phyloP scores from a whole-genome alignment of 208 protist species.

The Leishmania aethiopica region DNA sequence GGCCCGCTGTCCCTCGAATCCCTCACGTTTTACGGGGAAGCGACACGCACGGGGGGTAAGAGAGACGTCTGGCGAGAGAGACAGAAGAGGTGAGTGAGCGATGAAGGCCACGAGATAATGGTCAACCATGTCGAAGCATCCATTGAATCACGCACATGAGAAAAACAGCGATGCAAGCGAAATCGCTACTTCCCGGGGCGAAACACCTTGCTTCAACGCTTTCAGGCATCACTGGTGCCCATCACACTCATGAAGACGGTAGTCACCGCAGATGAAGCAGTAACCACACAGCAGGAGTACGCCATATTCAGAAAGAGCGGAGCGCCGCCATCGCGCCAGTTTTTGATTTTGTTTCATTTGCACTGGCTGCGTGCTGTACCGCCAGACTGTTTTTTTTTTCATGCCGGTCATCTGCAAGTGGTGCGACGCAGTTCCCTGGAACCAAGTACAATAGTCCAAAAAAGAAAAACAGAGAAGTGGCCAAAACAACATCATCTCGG shows the following conservation, averaged over 20 bases:
- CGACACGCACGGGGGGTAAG: background rate
- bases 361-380: too few relatives aligned
- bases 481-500: background rate
- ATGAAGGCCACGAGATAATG: background rate
- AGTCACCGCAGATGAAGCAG: background rate
- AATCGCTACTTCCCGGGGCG: background rate
- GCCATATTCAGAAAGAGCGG: background rate
- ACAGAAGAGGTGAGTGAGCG: background rate
- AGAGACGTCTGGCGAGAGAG: background rate
- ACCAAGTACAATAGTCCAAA: background rate
- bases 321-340: too few relatives aligned
- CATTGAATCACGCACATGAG: background rate
- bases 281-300: background rate
- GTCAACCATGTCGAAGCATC: background rate
- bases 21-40: background rate
- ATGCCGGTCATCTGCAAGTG: background rate
- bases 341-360: too few relatives aligned
- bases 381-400: background rate
- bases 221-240: background rate
- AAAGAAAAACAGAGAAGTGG: background rate
- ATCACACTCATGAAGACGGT: background rate
- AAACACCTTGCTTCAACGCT: too few relatives aligned
- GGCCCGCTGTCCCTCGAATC: background rate
- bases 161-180: background rate
- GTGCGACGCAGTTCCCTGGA: fast-evolving